Evolutionary conservation across 2,329 filamentous ascomycete species (phyloP).

Genomic region (Xylaria sp.): DNA sequence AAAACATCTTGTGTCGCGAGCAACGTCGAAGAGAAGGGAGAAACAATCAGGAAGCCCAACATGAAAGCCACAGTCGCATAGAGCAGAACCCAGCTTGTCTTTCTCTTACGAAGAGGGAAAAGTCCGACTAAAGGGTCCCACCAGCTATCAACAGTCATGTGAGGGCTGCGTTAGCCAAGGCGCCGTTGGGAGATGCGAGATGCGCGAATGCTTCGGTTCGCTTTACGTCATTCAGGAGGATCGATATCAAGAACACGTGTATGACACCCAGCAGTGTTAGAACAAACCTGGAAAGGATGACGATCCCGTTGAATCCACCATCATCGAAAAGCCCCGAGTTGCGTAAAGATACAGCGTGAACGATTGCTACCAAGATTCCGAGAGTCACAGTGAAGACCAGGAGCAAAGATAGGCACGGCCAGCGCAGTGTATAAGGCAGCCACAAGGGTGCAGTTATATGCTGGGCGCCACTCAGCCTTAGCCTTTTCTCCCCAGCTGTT

Average conservation of each 20-base stretch:
- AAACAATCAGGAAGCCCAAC: conserved; percentile 13
- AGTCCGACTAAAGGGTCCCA: conserved; percentile 15
- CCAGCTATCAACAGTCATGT: conserved; percentile 22
- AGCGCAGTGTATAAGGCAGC: conserved; percentile 23
- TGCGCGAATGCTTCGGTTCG: conserved; percentile 20
- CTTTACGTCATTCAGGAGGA: conserved; percentile 21
- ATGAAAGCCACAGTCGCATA: conserved; percentile 12
- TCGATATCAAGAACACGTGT: conserved; percentile 17
- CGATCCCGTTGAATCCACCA: conserved; percentile 9
- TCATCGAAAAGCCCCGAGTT: conserved; percentile 15
- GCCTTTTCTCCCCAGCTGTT: too few species aligned
- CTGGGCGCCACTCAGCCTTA: too few species aligned
- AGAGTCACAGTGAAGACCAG: conserved; percentile 11
- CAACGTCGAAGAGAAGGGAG: conserved; percentile 19
- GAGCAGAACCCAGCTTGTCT: conserved; percentile 13
- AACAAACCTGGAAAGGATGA: conserved; percentile 17
- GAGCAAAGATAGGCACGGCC: conserved; percentile 7
- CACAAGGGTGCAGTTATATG: too few species aligned
- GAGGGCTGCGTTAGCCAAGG: conserved; percentile 9
- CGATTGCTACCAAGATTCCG: conserved; percentile 6
- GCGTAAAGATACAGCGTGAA: conserved; percentile 16
- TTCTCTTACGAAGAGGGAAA: conserved; percentile 10
- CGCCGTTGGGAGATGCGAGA: conserved; percentile 15
- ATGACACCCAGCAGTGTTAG: conserved; percentile 19
- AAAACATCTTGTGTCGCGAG: conserved; percentile 13